Base-by-base conservation (phyloP, 139 green algal genomes). In the Coelastrella sp. region DNA sequence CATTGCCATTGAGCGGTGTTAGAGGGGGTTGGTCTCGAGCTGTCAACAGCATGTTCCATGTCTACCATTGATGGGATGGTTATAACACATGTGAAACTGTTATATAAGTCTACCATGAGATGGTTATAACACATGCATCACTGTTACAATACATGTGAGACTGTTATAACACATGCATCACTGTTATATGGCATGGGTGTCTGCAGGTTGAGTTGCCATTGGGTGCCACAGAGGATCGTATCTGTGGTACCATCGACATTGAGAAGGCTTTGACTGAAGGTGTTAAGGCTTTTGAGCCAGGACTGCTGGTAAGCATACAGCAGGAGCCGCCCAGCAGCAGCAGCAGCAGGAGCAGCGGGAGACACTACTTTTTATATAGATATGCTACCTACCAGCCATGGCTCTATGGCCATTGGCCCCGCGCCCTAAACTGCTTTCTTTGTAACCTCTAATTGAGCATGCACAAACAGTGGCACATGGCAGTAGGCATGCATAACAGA, bases 211-310 rank as follows among this genome's bases (percentile, higher is more conserved):
- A 98, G 92, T 93, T 98, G 74, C 96, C 96, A 7, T 93, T 98
- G 85, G 96, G 96, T 19, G 96, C 96, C 56, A 98, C 96, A 0
- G 96, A 98, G 92, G 96, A 98, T 91, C 92, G 96, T 61, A 96
- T 98, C 87, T 98, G 96, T 88, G 96, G 96, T 13, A 98, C 96
- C 64, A 98, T 98, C 81, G 96, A 98, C 94, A 97, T 98, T 81
- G 96, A 98, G 92, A 96, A 96, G 91, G 96, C 96, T 60, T 92
- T 98, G 32, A 94, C 91, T 3, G 94, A 97, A 83, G 96, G 96
- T 61, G 85, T 97, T 65, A 97, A 96, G 91, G 95, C 95, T 3
- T 97, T 95, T 83, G 95, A 98, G 90, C 95, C 96, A 4, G 96
- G 96, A 61, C 92, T 98, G 76, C 93, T 98, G 90, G 95, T 95